These are phyloP conservation scores for Penicillium lividum DNA, from an alignment of 495 filamentous ascomycete species.

Conservation along the genomic window DNA sequence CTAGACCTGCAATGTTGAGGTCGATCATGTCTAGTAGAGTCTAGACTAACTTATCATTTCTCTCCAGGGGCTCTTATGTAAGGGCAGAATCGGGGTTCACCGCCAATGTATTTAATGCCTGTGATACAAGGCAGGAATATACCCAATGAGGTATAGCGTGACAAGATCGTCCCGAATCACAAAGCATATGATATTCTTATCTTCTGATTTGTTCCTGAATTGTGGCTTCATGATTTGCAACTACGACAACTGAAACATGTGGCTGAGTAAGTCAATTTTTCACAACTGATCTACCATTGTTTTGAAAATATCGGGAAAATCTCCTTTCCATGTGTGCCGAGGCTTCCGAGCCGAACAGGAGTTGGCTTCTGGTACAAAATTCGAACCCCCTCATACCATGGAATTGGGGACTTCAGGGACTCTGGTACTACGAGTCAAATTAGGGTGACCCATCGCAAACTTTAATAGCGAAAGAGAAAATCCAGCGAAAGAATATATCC, in stretches of 20 bases:
- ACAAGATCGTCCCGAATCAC: not conserved
- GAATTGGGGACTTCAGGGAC: slow-evolving; percentile 6
- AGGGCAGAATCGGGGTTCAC: not conserved
- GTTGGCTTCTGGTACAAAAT: not conserved
- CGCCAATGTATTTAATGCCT: not conserved
- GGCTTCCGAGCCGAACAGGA: slow-evolving; percentile 8
- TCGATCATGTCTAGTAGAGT: not conserved
- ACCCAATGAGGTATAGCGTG: not conserved
- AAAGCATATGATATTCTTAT: not conserved
- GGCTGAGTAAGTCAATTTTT: not conserved
- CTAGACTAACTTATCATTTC: not conserved
- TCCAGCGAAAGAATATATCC: not conserved
- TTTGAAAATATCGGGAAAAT: not conserved
- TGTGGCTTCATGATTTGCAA: not conserved
- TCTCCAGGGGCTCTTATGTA: not conserved
- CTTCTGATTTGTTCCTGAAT: not conserved
- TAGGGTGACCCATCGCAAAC: not conserved
- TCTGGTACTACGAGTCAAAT: not conserved
- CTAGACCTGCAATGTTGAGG: not conserved
- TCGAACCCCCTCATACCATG: not conserved
- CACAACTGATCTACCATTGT: not conserved
- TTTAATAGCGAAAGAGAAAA: not conserved
- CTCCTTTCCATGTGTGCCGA: not conserved
- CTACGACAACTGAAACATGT: not conserved
- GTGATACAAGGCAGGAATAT: not conserved